phyloP scores from a whole-genome alignment of 169 alveolate genomes.

The Condylostoma magnum region DNA sequence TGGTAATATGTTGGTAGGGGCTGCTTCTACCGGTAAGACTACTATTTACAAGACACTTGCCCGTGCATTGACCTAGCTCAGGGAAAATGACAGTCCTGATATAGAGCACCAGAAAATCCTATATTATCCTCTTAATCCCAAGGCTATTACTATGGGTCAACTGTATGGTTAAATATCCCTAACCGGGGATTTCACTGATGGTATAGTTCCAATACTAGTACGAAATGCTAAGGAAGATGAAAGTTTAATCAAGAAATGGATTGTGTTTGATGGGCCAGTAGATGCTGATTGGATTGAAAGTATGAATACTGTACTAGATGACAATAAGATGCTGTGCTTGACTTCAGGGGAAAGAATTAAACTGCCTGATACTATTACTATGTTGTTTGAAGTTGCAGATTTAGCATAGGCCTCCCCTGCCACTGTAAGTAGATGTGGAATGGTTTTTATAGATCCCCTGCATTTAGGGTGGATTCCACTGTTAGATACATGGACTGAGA shows the following conservation, averaged over 20 bases:
- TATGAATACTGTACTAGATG: constrained; percentile 90
- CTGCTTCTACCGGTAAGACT: constrained; percentile 87
- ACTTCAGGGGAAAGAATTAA: constrained; percentile 80
- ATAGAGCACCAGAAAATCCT: constrained; percentile 65
- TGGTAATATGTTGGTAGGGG: constrained; percentile 91
- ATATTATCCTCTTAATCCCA: constrained; percentile 78
- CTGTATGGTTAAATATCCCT: constrained; percentile 64
- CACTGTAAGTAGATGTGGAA: constrained; percentile 89
- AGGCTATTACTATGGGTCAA: constrained; percentile 87
- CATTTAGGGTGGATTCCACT: constrained; percentile 87
- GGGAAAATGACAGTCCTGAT: constrained; percentile 57
- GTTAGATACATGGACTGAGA: constrained; percentile 77
- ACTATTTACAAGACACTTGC: constrained; percentile 72
- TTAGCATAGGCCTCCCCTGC: constrained; percentile 88
- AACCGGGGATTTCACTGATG: constrained; percentile 89
- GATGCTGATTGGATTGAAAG: constrained; percentile 90
- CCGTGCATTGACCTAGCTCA: constrained; percentile 72
- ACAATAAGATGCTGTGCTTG: constrained; percentile 81
- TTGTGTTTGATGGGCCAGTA: constrained; percentile 89
- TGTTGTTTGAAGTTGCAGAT: constrained; percentile 88
- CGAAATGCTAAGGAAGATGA: constrained; percentile 83
- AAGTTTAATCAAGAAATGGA: constrained; percentile 73
- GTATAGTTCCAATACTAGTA: constrained; percentile 81
- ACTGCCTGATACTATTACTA: constrained; percentile 81
- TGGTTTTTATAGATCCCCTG: constrained; percentile 88